Evolutionary conservation across 352 stramenopile genomes (phyloP), one percentile per base, ranked within the genome.

Genomic region (Pythium aphanidermatum): DNA sequence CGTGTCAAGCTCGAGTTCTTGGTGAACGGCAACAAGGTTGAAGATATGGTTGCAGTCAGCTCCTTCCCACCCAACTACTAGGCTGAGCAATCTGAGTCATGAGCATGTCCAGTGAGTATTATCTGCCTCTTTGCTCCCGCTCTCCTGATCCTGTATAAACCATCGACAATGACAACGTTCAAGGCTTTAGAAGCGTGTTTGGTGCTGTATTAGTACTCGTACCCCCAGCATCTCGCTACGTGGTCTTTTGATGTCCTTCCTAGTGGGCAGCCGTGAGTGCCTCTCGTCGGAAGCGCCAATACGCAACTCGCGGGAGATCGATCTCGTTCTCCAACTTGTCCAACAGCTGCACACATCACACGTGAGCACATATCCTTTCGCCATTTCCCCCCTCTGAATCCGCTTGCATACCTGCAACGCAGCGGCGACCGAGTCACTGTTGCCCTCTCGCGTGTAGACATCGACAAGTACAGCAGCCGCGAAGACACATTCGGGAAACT

Each of bases 1-100:
- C 73, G 80, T 41, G 69, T 94, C 46, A 86, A 86, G 56, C 59
- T 94, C 30, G 80, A 91, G 45, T 94, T 90, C 49, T 61, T 77
- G 31, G 73, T 88, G 45, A 89, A 91, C 63, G 82, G 77, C 32
- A 86, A 59, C 53, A 89, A 90, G 54, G 68, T 92, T 39, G 80
- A 92, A 52, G 82, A 94, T 43, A 88, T 94, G 77, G 73, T 65
- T 53, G 74, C 82, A 5, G 75, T 94, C 16, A 87, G 57, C 52
- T 72, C 67, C 39, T 91, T 94, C 53, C 82, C 82, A 24, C 28
- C 54, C 8, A 52, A 62, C 46, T 62, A 49, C 39, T 62, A 62
- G 36, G 32, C 23, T n/a, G n/a, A n/a, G 2, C 5, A 25, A 24
- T 38, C 32, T 13, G 20, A n/a, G n/a, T n/a, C n/a, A n/a, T n/a